Evolutionary conservation across 345 rosid genomes (phyloP).

Genomic region (Boechera stricta): DNA sequence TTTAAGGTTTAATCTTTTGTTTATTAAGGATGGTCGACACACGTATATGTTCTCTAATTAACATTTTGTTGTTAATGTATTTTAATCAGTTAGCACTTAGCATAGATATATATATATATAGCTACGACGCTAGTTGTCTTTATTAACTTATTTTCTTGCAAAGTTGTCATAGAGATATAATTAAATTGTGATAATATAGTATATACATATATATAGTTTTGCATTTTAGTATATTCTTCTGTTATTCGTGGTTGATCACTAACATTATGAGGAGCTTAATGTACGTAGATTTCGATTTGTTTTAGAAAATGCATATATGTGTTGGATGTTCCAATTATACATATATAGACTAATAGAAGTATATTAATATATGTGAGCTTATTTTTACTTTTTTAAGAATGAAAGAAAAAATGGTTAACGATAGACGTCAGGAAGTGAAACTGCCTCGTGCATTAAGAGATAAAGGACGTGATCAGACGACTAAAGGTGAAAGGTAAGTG

Average conservation of each 20-base stretch:
- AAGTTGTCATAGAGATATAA: slow-evolving; percentile 35
- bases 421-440: slow-evolving; percentile 40
- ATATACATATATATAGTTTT: slow-evolving; percentile 12
- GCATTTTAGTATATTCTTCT: slow-evolving; percentile 23
- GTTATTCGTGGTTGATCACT: slow-evolving; percentile 32
- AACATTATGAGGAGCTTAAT: slow-evolving; percentile 17
- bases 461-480: slow-evolving; percentile 38
- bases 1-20: not conserved
- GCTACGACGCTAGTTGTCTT: slow-evolving; percentile 13
- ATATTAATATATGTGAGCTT: not conserved
- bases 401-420: not conserved
- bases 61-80: not conserved
- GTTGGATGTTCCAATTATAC: not conserved
- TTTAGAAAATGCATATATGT: slow-evolving; percentile 18
- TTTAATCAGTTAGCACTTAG: not conserved
- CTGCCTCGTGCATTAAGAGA: slow-evolving; percentile 48
- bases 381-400: not conserved
- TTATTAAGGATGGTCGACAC: slow-evolving; percentile 10
- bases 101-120: not conserved
- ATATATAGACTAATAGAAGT: not conserved
- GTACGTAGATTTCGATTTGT: not conserved
- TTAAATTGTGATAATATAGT: not conserved
- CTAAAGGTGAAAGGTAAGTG: slow-evolving; percentile 29
- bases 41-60: slow-evolving; percentile 24
- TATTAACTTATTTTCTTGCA: slow-evolving; percentile 14